phyloP scores from a whole-genome alignment of 345 rosid species.

The Boechera divaricarpa region DNA sequence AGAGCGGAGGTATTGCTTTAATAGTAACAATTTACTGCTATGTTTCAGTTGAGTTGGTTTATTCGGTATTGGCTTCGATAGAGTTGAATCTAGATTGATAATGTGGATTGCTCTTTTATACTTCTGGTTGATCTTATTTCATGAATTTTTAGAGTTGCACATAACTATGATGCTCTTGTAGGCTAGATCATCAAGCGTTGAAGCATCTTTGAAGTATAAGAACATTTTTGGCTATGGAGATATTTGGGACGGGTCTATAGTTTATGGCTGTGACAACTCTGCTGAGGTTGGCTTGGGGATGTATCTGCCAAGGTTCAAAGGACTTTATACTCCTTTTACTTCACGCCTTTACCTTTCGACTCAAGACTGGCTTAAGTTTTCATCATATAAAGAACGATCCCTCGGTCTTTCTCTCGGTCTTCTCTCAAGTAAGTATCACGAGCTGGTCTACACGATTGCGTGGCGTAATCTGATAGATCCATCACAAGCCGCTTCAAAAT shows the following conservation, averaged over 20 bases:
- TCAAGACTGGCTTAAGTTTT: constrained; percentile 85
- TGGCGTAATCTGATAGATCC: constrained; percentile 89
- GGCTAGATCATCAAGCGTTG: constrained; percentile 82
- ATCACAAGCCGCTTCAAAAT: constrained; percentile 61
- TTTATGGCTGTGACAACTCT: constrained; percentile 80
- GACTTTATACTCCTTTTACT: constrained; percentile 62
- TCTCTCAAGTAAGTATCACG: constrained; percentile 68
- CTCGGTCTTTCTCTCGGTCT: constrained; percentile 88
- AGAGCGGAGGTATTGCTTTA: constrained; percentile 64
- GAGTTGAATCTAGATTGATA: background rate
- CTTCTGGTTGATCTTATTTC: background rate
- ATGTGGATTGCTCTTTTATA: constrained; percentile 7
- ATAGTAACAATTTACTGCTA: background rate
- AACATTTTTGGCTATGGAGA: constrained; percentile 92
- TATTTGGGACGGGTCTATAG: constrained; percentile 86
- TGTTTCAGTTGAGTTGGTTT: constrained; percentile 1
- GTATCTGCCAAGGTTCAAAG: constrained; percentile 74
- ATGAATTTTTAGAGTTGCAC: background rate
- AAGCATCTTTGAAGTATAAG: constrained; percentile 81
- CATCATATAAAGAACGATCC: constrained; percentile 82
- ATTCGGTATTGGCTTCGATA: background rate
- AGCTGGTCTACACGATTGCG: constrained; percentile 69
- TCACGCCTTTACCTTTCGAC: constrained; percentile 74
- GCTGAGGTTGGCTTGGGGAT: constrained; percentile 84
- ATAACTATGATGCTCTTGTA: constrained; percentile 49